Evolutionary conservation across 2,329 filamentous ascomycete genomes (phyloP).

Genomic region (Monilinia polystroma): DNA sequence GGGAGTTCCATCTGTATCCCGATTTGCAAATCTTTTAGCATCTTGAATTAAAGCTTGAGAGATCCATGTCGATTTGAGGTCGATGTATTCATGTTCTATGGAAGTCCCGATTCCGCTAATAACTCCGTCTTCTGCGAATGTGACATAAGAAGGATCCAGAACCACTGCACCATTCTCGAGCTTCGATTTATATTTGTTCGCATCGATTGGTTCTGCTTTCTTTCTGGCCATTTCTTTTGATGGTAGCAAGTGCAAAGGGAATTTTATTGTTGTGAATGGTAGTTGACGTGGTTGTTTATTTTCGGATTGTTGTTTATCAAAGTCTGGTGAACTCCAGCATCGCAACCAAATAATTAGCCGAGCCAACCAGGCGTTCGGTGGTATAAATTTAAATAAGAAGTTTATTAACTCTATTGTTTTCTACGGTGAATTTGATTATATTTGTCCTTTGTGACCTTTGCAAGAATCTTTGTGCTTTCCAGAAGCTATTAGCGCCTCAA

Average conservation of each 20-base stretch:
- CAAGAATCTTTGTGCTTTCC: too few relatives aligned
- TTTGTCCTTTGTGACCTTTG: neutral
- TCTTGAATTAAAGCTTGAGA: neutral
- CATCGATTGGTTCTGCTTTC: neutral
- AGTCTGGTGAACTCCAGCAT: neutral
- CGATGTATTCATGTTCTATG: neutral
- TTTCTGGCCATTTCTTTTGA: neutral
- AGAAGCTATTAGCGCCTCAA: neutral
- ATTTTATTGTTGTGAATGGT: neutral
- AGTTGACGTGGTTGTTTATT: neutral
- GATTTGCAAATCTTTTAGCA: neutral
- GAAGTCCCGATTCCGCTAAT: neutral
- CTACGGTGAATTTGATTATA: neutral
- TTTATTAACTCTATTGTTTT: neutral
- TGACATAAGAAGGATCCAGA: neutral
- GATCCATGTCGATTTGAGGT: conserved; percentile 6
- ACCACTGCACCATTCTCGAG: neutral
- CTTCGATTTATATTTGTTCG: neutral
- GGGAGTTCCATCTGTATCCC: neutral
- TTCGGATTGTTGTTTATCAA: neutral
- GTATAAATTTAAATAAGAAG: neutral
- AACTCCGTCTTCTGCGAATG: neutral
- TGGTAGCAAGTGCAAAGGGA: neutral
- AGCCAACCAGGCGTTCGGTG: neutral
- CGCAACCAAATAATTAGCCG: neutral